Conservation (phyloP, 768 basidiomycete species). For the Filobasidium floriforme region DNA sequence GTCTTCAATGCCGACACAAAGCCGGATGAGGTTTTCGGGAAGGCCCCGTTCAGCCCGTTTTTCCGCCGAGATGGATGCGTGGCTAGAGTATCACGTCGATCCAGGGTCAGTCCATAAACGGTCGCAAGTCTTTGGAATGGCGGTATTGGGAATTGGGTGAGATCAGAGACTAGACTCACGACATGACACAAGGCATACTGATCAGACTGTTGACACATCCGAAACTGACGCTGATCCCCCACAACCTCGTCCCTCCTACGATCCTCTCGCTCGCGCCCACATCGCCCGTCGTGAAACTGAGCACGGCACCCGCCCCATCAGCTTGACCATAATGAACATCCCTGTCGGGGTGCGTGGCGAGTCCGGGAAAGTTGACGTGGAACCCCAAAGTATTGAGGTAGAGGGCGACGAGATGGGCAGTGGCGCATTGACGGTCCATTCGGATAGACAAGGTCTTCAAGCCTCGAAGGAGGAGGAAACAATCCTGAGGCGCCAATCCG, state of each 20-base stretch:
- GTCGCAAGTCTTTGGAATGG: not conserved
- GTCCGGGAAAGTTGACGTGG: slow-evolving; percentile 83
- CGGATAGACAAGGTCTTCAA: slow-evolving; percentile 92
- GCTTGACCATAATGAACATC: slow-evolving; percentile 88
- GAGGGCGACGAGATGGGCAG: slow-evolving; percentile 71
- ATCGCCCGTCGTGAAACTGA: slow-evolving; percentile 90
- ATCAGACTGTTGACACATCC: slow-evolving; percentile 97
- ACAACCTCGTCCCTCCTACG: slow-evolving; percentile 82
- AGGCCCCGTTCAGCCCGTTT: slow-evolving; percentile 91
- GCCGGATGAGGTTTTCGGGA: slow-evolving; percentile 95
- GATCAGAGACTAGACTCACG: slow-evolving; percentile 56
- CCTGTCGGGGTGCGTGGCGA: slow-evolving; percentile 68
- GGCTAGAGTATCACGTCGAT: slow-evolving; percentile 52
- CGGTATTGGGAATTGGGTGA: not conserved
- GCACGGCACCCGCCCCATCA: slow-evolving; percentile 81
- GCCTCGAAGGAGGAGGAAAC: slow-evolving; percentile 88
- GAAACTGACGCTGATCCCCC: slow-evolving; percentile 97
- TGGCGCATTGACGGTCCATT: slow-evolving; percentile 86
- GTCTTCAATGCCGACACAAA: slow-evolving; percentile 98
- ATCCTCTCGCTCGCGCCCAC: slow-evolving; percentile 83
- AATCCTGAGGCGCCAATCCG: slow-evolving; percentile 89
- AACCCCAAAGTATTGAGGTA: slow-evolving; percentile 82
- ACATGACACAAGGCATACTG: slow-evolving; percentile 99
- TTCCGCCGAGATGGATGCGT: slow-evolving; percentile 93
- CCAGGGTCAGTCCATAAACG: not conserved